Evolutionary conservation across 192 early-diverging fungal genomes (phyloP).

Genomic region (Gryganskiella cystojenkinii): DNA sequence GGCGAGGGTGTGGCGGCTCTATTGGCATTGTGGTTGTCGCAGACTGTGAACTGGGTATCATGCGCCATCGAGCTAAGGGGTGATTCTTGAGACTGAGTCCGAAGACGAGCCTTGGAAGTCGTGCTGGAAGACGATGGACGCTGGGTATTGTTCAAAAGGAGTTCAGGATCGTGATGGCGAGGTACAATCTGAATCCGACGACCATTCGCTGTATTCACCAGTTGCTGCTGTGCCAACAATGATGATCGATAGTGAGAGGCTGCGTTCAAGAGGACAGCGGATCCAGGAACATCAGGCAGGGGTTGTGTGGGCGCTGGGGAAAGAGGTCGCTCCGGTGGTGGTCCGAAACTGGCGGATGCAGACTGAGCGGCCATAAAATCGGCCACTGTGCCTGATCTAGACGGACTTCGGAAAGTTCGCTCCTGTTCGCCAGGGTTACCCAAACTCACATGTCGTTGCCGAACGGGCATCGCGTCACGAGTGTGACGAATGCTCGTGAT

Average conservation of each 20-base stretch:
- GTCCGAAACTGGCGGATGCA: too few relatives aligned
- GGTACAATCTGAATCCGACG: conserved; percentile 42
- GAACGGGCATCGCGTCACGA: conserved; percentile 3
- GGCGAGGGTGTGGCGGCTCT: conserved; percentile 24
- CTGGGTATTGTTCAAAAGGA: too few relatives aligned
- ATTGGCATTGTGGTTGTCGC: background rate
- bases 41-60: background rate
- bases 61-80: background rate
- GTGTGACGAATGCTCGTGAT: conserved; percentile 16
- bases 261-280: too few relatives aligned
- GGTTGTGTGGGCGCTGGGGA: conserved; percentile 40
- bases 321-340: conserved; percentile 11
- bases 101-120: conserved; percentile 12
- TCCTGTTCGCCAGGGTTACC: background rate
- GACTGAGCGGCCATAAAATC: background rate
- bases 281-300: conserved; percentile 31
- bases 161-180: conserved; percentile 43
- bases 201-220: too few relatives aligned
- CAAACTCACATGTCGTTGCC: background rate
- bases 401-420: conserved; percentile 8
- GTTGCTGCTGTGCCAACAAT: too few relatives aligned
- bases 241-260: too few relatives aligned
- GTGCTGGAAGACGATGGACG: too few relatives aligned
- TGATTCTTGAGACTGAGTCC: conserved; percentile 38
- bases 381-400: conserved; percentile 12